Evolutionary conservation across 2,329 filamentous ascomycete species (phyloP).

Genomic region (Chaetomium sp.): DNA sequence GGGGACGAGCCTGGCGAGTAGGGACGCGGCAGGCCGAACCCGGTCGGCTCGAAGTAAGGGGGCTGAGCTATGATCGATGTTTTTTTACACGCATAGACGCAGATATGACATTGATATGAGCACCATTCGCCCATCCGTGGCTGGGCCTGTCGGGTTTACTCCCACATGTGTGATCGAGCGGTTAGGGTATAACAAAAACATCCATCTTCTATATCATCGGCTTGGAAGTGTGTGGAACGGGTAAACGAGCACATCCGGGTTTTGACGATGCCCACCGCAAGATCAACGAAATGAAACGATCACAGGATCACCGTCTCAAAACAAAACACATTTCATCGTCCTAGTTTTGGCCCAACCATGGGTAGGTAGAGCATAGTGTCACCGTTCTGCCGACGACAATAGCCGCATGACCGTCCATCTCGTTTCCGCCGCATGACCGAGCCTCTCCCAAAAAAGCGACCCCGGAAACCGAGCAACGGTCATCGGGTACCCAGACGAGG

Average conservation of each 20-base stretch:
- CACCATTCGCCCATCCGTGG: constrained; percentile 2
- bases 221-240: too few relatives aligned
- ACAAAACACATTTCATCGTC: constrained; percentile 9
- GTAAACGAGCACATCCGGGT: too few relatives aligned
- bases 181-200: too few relatives aligned
- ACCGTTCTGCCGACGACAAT: constrained; percentile 11
- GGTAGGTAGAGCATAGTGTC: constrained; percentile 8
- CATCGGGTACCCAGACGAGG: constrained; percentile 1
- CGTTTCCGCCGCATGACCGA: background rate
- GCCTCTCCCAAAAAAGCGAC: background rate
- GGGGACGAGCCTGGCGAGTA: constrained; percentile 54
- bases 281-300: constrained; percentile 11
- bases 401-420: constrained; percentile 11
- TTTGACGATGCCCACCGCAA: too few relatives aligned
- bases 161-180: background rate
- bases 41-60: background rate
- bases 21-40: background rate
- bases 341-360: constrained; percentile 12
- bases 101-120: constrained; percentile 8
- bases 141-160: constrained; percentile 3
- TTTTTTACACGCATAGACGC: constrained; percentile 6
- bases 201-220: too few relatives aligned
- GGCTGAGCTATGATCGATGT: constrained; percentile 2
- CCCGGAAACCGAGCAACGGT: constrained; percentile 1
- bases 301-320: constrained; percentile 17